phyloP scores from a whole-genome alignment of 345 rosid genomes.

The Brassica nigra region DNA sequence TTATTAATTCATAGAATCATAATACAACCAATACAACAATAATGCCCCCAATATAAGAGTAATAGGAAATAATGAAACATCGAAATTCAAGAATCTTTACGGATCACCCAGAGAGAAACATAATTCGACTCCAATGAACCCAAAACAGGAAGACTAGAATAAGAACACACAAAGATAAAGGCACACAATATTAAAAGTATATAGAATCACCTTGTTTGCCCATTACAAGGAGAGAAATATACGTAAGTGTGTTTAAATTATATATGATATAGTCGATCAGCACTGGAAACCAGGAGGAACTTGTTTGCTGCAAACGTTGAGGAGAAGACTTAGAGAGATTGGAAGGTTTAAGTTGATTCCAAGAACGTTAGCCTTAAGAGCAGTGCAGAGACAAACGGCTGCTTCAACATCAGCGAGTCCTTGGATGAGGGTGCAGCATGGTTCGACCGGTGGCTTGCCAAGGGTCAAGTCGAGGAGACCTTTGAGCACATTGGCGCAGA shows the following conservation, averaged over 20 bases:
- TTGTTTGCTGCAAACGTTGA: conserved; percentile 51
- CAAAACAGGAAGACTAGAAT: conserved; percentile 11
- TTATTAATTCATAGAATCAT: conserved; percentile 37
- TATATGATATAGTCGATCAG: conserved; percentile 23
- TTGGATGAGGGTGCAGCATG: conserved; percentile 53
- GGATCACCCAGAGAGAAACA: conserved; percentile 9
- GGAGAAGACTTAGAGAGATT: conserved; percentile 53
- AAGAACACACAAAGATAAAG: conserved; percentile 9
- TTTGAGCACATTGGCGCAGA: conserved; percentile 53
- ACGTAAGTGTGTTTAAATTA: conserved; percentile 21
- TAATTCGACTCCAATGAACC: conserved; percentile 13
- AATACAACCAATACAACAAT: conserved; percentile 35
- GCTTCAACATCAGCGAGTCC: conserved; percentile 61
- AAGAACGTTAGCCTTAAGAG: conserved; percentile 52
- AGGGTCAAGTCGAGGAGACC: conserved; percentile 52
- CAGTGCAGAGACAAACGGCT: conserved; percentile 62
- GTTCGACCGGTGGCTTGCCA: conserved; percentile 52
- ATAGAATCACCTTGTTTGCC: conserved; percentile 26
- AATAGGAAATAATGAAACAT: conserved; percentile 21
- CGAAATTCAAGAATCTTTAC: conserved; percentile 25
- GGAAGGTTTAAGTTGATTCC: conserved; percentile 60
- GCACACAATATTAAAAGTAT: conserved; percentile 24
- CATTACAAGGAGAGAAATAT: conserved; percentile 31
- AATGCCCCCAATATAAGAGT: conserved; percentile 29
- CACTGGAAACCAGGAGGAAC: conserved; percentile 52